A percentile compares a stretch with the other conserved stretches of the same genome.
phyloP scores from a whole-genome alignment of 2,329 filamentous ascomycete species.

The Diaporthe citri region DNA sequence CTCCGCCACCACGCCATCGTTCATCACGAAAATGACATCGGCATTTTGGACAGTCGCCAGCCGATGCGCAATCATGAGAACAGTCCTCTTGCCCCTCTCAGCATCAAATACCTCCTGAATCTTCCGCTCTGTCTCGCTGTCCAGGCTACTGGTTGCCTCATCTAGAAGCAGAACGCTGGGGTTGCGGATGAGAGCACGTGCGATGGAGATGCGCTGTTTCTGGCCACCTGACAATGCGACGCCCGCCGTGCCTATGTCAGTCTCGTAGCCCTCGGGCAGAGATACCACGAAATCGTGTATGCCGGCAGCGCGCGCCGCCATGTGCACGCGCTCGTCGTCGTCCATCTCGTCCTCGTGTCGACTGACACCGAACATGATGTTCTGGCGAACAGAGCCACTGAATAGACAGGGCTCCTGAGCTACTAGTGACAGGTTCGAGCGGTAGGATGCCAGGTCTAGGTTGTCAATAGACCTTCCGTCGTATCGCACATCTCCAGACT shows the following conservation, averaged over 20 bases:
- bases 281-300: constrained; percentile 36
- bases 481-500: constrained; percentile 65
- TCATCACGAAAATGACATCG: constrained; percentile 14
- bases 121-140: constrained; percentile 16
- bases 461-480: constrained; percentile 67
- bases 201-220: constrained; percentile 39
- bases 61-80: constrained; percentile 6
- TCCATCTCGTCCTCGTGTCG: background rate
- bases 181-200: constrained; percentile 37
- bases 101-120: constrained; percentile 14
- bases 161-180: constrained; percentile 33
- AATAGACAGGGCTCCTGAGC: constrained; percentile 4
- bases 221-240: constrained; percentile 38
- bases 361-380: background rate
- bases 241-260: constrained; percentile 34
- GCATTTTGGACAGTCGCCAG: constrained; percentile 12
- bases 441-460: constrained; percentile 46
- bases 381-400: constrained; percentile 7
- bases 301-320: background rate
- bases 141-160: constrained; percentile 17
- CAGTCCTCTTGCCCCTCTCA: constrained; percentile 2
- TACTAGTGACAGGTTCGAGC: background rate
- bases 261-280: constrained; percentile 38
- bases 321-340: background rate
- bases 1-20: background rate